phyloP scores from a whole-genome alignment of 2,329 filamentous ascomycete genomes.

The Fusarium xyrophilum region DNA sequence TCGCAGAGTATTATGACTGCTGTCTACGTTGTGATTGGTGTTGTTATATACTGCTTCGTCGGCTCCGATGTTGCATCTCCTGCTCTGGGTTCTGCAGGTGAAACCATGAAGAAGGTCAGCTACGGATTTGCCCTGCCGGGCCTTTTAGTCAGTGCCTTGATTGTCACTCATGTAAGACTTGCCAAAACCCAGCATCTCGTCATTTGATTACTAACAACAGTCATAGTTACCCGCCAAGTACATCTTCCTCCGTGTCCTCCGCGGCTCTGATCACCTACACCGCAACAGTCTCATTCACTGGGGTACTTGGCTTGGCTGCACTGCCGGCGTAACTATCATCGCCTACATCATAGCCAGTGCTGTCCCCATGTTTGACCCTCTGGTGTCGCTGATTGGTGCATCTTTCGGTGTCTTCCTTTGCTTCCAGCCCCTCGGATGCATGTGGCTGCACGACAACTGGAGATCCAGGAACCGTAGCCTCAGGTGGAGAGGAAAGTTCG shows the following conservation, averaged over 20 bases:
- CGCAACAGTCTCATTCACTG: conserved; percentile 41
- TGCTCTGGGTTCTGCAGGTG: conserved; percentile 54
- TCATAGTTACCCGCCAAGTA: conserved; percentile 37
- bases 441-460: conserved; percentile 33
- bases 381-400: conserved; percentile 26
- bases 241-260: conserved; percentile 42
- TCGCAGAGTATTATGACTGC: conserved; percentile 41
- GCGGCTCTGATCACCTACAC: conserved; percentile 42
- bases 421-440: conserved; percentile 31
- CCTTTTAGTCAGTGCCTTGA: conserved; percentile 40
- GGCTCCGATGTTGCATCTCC: conserved; percentile 56
- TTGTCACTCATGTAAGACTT: conserved; percentile 41
- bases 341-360: conserved; percentile 32
- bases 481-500: conserved; percentile 7
- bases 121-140: conserved; percentile 51
- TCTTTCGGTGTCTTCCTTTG: conserved; percentile 30
- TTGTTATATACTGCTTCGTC: conserved; percentile 55
- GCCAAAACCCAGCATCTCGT: not conserved
- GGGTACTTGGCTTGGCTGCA: conserved; percentile 40
- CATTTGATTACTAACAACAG: not conserved
- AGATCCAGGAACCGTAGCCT: not conserved
- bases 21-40: conserved; percentile 45
- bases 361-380: conserved; percentile 25
- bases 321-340: conserved; percentile 3
- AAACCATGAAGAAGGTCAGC: conserved; percentile 51